Evolutionary conservation across 2,329 filamentous ascomycete species (phyloP), one percentile per base, ranked within the genome.

Genomic region (Xylariaceae sp.): DNA sequence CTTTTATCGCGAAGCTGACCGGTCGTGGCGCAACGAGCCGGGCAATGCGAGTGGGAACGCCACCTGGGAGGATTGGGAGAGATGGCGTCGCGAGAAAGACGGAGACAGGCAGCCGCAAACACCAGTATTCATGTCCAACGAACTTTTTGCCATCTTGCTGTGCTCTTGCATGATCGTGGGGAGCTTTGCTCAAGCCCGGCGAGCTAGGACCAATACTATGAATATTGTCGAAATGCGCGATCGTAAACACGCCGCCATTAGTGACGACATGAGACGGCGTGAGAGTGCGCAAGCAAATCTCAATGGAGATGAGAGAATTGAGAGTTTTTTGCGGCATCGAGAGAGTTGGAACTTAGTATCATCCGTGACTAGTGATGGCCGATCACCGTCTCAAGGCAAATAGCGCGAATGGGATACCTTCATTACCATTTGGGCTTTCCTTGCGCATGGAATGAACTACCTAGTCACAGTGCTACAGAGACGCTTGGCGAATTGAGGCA

Each of bases 51-150:
- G 78, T 47, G 72, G 73, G 62, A 97, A 97, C 69, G 94, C 90
- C 0, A 97, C 94, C 0, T 99, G 94, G 94, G 94, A 99, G 69
- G 94, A 99, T 69, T 96, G 92, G 92, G 89, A 96, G 73, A 79
- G 79, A 42, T 95, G 87, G 85, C 80, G 88, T 63, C 76, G 83
- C 32, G 70, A 77, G 69, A 70, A 76, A 66, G 70, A 76, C 46
- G 74, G 76, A 62, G 66, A 64, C 57, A 68, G 67, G 59, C 64
- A 70, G 65, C 74, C 71, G 59, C 80, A 83, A 62, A 72, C 78
- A 58, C 80, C 80, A 0, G 63, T 85, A 49, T 88, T 84, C 70
- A 84, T 92, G 72, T 88, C 87, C 54, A 95, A 96, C 66, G 83
- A 84, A 40, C 79, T 84, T 12, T 97, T 97, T 67, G 81, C 86